These are phyloP conservation scores for Salicornia ramosissima DNA, from an alignment of 148 eudicot species.

Conservation along the genomic window DNA sequence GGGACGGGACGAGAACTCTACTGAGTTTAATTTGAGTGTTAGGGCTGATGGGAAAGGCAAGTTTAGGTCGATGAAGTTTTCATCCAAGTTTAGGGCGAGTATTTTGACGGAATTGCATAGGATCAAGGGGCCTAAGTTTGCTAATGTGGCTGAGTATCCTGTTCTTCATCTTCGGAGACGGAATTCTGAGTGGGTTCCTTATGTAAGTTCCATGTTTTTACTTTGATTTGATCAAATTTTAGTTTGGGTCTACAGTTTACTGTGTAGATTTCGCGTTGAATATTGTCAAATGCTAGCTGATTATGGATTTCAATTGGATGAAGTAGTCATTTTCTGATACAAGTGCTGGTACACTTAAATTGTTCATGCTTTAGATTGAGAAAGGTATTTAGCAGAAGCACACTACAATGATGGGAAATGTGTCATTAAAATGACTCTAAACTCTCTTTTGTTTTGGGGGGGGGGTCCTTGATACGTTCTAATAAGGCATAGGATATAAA, in stretches of 20 bases:
- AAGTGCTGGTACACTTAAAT: neutral
- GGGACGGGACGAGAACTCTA: conserved; percentile 77
- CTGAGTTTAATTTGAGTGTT: conserved; percentile 82
- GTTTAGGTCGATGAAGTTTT: conserved; percentile 73
- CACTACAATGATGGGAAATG: neutral
- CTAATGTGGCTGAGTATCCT: conserved; percentile 66
- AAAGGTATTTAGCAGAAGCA: neutral
- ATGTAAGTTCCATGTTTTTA: conserved; percentile 45
- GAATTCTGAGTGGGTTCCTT: conserved; percentile 79
- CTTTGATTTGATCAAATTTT: neutral
- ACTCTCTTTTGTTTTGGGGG: no score
- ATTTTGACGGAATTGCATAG: conserved; percentile 86
- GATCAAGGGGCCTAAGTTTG: conserved; percentile 54
- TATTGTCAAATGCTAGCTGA: neutral
- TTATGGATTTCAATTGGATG: neutral
- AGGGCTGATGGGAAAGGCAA: conserved; percentile 89
- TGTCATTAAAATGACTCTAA: neutral
- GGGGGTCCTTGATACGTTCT: neutral
- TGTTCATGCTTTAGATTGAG: neutral
- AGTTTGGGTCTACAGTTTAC: no score
- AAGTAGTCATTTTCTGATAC: neutral
- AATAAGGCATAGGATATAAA: no score
- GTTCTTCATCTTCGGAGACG: conserved; percentile 88
- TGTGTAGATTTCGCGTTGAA: neutral
- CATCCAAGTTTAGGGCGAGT: conserved; percentile 74